These are phyloP conservation scores for Diplotaxis tenuifolia DNA, from an alignment of 345 rosid species.

Conservation along the genomic window DNA sequence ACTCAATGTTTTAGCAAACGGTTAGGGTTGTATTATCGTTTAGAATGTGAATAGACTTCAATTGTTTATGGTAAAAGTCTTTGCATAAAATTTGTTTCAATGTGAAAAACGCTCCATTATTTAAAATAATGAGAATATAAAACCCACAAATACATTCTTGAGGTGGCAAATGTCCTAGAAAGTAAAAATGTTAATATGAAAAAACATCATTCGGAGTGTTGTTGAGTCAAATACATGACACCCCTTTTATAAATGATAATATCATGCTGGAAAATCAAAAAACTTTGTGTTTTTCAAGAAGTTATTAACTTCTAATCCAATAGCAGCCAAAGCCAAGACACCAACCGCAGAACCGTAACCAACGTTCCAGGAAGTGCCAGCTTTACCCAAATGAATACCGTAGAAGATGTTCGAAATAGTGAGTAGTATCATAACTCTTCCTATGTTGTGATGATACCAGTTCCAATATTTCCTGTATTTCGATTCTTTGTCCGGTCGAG, in stretches of 20 bases:
- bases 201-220: background rate
- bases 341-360: constrained; percentile 57
- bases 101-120: constrained; percentile 26
- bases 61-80: constrained; percentile 30
- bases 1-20: constrained; percentile 31
- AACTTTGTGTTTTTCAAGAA: too few species aligned
- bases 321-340: constrained; percentile 39
- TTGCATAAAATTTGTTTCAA: constrained; percentile 31
- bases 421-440: constrained; percentile 53
- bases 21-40: constrained; percentile 28
- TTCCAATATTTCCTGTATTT: constrained; percentile 74
- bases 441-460: constrained; percentile 68
- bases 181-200: background rate
- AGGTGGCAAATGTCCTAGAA: background rate
- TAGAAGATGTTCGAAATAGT: constrained; percentile 74
- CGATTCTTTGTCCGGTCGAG: constrained; percentile 54
- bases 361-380: constrained; percentile 60
- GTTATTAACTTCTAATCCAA: constrained; percentile 46
- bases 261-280: too few species aligned
- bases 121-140: constrained; percentile 14
- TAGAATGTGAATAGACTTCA: constrained; percentile 47
- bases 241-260: constrained; percentile 18
- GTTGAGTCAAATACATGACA: constrained; percentile 29
- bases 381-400: constrained; percentile 66
- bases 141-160: background rate